phyloP scores from a whole-genome alignment of 805 yeast genomes.

The Tetrapisispora phaffii region DNA sequence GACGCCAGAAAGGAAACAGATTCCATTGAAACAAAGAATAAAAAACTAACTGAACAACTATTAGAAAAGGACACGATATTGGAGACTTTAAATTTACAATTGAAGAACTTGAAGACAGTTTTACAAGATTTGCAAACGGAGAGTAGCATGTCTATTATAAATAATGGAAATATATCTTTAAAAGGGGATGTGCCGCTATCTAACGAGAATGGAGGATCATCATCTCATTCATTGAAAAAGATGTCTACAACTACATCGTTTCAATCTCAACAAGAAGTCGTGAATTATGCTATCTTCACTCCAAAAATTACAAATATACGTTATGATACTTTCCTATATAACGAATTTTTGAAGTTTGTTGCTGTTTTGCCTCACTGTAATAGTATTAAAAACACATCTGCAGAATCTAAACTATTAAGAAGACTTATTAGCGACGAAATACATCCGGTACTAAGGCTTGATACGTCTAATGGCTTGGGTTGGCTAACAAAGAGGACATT shows the following conservation, averaged over 20 bases:
- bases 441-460: constrained; percentile 60
- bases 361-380: constrained; percentile 28
- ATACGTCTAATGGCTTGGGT: constrained; percentile 51
- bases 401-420: constrained; percentile 48
- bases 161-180: background rate
- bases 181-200: background rate
- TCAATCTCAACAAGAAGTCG: constrained; percentile 4
- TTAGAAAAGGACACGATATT: constrained; percentile 62
- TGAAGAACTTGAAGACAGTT: constrained; percentile 52
- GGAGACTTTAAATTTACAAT: constrained; percentile 55
- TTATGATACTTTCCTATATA: constrained; percentile 32
- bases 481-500: constrained; percentile 55
- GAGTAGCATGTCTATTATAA: constrained; percentile 2
- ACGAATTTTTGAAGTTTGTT: constrained; percentile 33
- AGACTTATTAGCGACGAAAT: constrained; percentile 65
- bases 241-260: constrained; percentile 9
- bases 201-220: constrained; percentile 10
- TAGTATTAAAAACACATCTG: constrained; percentile 32
- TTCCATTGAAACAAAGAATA: constrained; percentile 49
- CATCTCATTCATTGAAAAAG: constrained; percentile 17
- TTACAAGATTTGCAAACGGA: constrained; percentile 41
- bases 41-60: constrained; percentile 42
- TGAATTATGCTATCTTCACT: constrained; percentile 26
- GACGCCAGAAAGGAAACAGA: constrained; percentile 63
- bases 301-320: constrained; percentile 36